phyloP scores from a whole-genome alignment of 2,329 filamentous ascomycete species.

The Diaporthe sp. region DNA sequence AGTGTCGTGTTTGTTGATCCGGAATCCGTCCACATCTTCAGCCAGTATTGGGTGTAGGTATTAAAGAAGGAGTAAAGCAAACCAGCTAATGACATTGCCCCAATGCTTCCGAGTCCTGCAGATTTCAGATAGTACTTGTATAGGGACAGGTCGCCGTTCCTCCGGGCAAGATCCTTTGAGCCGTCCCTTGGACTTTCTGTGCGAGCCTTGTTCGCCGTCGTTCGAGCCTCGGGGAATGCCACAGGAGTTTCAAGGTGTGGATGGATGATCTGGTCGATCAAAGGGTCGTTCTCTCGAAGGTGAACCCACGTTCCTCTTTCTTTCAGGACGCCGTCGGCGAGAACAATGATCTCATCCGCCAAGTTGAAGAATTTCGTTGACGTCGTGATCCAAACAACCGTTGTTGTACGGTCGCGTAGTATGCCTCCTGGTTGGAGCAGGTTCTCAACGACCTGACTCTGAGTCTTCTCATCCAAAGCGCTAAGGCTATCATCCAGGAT shows the following conservation, averaged over 20 bases:
- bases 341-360: slow-evolving; percentile 53
- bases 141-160: slow-evolving; percentile 48
- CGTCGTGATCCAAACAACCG: slow-evolving; percentile 48
- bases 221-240: background rate
- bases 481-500: slow-evolving; percentile 51
- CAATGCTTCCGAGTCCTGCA: slow-evolving; percentile 42
- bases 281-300: slow-evolving; percentile 44
- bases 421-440: slow-evolving; percentile 45
- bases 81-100: slow-evolving; percentile 40
- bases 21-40: slow-evolving; percentile 52
- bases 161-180: slow-evolving; percentile 38
- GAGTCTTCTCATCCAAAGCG: slow-evolving; percentile 48
- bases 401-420: slow-evolving; percentile 40
- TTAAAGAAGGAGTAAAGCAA: slow-evolving; percentile 47
- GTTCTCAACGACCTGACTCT: slow-evolving; percentile 43
- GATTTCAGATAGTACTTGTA: slow-evolving; percentile 50
- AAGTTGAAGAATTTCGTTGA: slow-evolving; percentile 49
- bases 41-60: slow-evolving; percentile 50
- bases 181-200: background rate
- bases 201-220: background rate
- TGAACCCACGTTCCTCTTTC: slow-evolving; percentile 53
- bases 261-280: slow-evolving; percentile 47
- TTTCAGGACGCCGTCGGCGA: slow-evolving; percentile 47
- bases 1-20: slow-evolving; percentile 38
- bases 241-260: background rate